Evolutionary conservation across 495 filamentous ascomycete species (phyloP).

Genomic region (Trichoderma reesei): DNA sequence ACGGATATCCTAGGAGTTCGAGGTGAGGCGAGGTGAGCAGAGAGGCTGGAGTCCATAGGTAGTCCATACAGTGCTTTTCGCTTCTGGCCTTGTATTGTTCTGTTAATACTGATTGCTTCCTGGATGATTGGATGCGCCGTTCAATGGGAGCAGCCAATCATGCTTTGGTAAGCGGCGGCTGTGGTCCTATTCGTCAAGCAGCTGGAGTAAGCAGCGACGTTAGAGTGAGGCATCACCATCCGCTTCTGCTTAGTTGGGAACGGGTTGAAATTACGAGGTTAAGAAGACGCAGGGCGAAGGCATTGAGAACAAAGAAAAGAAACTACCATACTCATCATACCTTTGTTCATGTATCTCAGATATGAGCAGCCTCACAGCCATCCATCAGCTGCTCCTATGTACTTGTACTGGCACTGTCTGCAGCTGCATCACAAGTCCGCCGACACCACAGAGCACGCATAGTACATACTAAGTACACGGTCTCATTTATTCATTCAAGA

Average conservation of each 20-base stretch:
- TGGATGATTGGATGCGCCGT: no score
- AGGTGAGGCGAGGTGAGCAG: no score
- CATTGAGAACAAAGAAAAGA: no score
- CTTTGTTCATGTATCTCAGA: background rate
- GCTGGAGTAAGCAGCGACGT: background rate
- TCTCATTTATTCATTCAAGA: no score
- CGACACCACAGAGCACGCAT: background rate
- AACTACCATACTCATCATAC: no score
- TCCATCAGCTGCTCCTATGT: background rate
- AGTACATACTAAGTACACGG: background rate
- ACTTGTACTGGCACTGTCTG: background rate
- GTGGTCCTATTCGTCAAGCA: background rate
- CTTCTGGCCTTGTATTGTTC: no score
- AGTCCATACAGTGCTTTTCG: no score
- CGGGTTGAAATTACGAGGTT: no score
- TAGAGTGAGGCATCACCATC: background rate
- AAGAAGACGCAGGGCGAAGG: background rate
- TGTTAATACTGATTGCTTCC: no score
- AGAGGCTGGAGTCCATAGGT: no score
- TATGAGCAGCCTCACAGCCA: background rate
- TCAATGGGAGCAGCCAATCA: no score
- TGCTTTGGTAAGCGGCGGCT: background rate
- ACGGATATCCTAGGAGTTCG: no score
- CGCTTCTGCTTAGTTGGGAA: background rate
- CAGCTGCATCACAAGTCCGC: background rate